Base-by-base conservation (phyloP, 2,329 filamentous ascomycete genomes). In the Alternaria sp. region DNA sequence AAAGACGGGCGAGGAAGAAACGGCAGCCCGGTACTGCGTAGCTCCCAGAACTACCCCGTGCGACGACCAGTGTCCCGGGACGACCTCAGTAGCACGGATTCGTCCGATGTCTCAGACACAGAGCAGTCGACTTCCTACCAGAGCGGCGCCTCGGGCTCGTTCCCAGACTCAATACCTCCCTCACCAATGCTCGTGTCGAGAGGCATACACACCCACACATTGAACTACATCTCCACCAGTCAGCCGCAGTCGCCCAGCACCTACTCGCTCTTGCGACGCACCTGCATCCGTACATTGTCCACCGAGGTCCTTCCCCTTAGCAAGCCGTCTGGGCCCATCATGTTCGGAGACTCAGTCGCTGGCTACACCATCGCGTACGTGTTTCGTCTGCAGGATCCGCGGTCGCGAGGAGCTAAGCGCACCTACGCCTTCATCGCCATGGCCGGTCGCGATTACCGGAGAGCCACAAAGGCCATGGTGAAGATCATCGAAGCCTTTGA, bases 331-430 rank as follows among this genome's bases (percentile, higher is more conserved):
- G 86, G 86, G 0, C 85, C 85, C n/a, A 77, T 88, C 50, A 86
- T 84, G 69, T 88, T 88, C 67, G 86, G 86, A 26, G 86, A 88
- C 65, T 80, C 84, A 0, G 81, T 81, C 19, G 82, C 84, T 6
- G 86, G 86, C 56, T 87, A 88, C 77, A 88, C 86, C 17, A 86
- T 88, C 56, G 86, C 86, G 45, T 88, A 87, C 71, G 83, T 87
- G 44, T 88, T 88, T 74, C 85, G 86, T 47, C 81, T 88, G 17
- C 84, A 85, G 13, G 86, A 88, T 69, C 85, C 85, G 15, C 83
- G 86, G 74, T 86, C 86, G 10, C 84, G 86, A 59, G 86, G 86
- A 36, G 83, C 85, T 62, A 81, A 84, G 62, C 83, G 86, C 58
- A 85, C 83, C 40, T 88, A 88, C 75, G 86, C 86, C 2, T 80